A percentile compares a stretch with the other conserved stretches of the same genome.
These are phyloP conservation scores for Cystofilobasidium ferigula DNA, from an alignment of 768 basidiomycete species.

Conservation along the genomic window DNA sequence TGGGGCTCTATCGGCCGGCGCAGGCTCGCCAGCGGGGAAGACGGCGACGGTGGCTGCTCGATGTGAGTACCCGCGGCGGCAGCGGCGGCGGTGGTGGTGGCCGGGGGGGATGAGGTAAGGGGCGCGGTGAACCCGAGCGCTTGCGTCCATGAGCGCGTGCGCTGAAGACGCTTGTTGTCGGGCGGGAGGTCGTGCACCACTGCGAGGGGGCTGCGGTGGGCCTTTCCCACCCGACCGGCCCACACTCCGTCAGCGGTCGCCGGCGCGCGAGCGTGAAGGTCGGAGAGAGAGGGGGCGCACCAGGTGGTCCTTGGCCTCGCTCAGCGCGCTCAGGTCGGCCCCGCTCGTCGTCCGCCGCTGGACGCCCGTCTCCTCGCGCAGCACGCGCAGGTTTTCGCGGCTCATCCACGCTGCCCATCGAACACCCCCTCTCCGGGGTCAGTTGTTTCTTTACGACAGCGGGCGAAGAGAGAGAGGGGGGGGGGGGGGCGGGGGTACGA, in stretches of 20 bases:
- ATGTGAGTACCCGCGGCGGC: too few species aligned
- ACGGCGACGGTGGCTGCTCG: too few species aligned
- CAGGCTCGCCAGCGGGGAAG: too few species aligned
- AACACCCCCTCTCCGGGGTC: too few species aligned
- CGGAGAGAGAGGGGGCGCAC: background rate
- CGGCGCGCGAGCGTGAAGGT: background rate
- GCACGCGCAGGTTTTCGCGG: conserved; percentile 62
- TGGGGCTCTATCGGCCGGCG: too few species aligned
- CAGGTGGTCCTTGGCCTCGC: conserved; percentile 72
- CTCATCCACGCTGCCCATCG: conserved; percentile 86
- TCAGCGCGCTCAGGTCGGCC: conserved; percentile 62
- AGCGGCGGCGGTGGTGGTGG: too few species aligned
- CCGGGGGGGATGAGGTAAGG: too few species aligned
- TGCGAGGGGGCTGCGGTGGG: conserved; percentile 77
- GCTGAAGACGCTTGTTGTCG: background rate
- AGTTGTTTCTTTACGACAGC: too few species aligned
- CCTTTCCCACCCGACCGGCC: conserved; percentile 29
- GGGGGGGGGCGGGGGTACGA: conserved; percentile 55
- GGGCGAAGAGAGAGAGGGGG: conserved; percentile 71
- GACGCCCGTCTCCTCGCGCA: conserved; percentile 77
- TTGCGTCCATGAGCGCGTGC: background rate
- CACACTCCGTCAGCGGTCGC: too few species aligned
- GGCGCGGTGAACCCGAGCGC: background rate
- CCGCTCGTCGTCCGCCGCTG: conserved; percentile 2
- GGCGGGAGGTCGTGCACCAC: conserved; percentile 63